These are phyloP conservation scores for Plasmopara halstedii DNA, from an alignment of 352 stramenopile genomes.

Conservation along the genomic window DNA sequence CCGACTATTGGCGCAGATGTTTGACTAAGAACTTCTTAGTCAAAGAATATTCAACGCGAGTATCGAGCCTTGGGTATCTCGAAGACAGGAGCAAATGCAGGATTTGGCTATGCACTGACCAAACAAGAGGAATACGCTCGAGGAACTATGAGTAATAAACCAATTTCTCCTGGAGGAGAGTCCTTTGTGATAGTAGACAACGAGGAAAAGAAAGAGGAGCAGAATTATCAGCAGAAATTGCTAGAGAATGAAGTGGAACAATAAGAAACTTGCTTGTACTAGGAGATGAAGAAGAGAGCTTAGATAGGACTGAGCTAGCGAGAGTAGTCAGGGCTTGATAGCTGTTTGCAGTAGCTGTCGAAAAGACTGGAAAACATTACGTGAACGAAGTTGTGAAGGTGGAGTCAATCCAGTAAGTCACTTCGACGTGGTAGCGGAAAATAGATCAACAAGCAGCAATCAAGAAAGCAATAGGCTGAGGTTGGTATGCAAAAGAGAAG, in stretches of 20 bases:
- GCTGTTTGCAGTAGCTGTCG: conserved; percentile 44
- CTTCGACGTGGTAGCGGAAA: conserved; percentile 52
- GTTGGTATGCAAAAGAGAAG: conserved; percentile 44
- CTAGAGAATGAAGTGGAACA: conserved; percentile 25
- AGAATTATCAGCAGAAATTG: conserved; percentile 9
- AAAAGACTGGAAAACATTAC: conserved; percentile 14
- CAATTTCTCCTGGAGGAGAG: conserved; percentile 56
- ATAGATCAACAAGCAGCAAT: conserved; percentile 42
- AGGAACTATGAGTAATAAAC: conserved; percentile 73
- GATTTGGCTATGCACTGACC: conserved; percentile 55
- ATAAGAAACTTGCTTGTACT: conserved; percentile 34
- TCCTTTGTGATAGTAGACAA: conserved; percentile 34
- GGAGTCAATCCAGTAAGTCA: conserved; percentile 53
- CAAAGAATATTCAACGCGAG: conserved; percentile 52
- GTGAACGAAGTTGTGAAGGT: conserved; percentile 9
- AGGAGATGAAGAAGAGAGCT: background rate
- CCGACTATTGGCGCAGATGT: conserved; percentile 62
- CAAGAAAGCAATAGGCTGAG: conserved; percentile 38
- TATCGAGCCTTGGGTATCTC: conserved; percentile 35
- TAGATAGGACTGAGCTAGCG: conserved; percentile 30
- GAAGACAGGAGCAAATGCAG: conserved; percentile 28
- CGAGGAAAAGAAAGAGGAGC: background rate
- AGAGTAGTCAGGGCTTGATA: conserved; percentile 45
- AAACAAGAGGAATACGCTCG: conserved; percentile 77
- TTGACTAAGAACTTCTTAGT: conserved; percentile 41